Conservation (phyloP, 176 grass and related monocot species). For the Elymus sibiricus region DNA sequence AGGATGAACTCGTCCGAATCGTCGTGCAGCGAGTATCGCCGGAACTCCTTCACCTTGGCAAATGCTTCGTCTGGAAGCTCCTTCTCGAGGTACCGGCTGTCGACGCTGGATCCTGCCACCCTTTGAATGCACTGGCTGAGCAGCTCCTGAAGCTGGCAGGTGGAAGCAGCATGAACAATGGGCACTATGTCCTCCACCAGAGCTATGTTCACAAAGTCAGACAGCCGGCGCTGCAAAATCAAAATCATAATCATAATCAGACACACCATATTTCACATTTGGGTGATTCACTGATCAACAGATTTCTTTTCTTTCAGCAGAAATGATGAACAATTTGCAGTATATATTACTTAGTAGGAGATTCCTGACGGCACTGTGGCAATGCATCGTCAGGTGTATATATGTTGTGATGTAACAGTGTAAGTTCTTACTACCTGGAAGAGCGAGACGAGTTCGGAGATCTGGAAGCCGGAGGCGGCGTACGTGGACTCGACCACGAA, state of each 20-base stretch:
- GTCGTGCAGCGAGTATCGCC: background rate
- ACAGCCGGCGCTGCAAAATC: conserved; percentile 55
- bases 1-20: conserved; percentile 8
- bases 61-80: conserved; percentile 43
- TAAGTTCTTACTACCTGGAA: conserved; percentile 39
- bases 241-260: background rate
- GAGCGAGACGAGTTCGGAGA: conserved; percentile 64
- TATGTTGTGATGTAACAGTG: background rate
- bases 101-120: conserved; percentile 43
- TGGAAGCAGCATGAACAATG: conserved; percentile 50
- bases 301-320: background rate
- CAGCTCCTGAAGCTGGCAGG: conserved; percentile 46
- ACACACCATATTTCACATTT: background rate
- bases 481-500: conserved; percentile 68
- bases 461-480: conserved; percentile 64
- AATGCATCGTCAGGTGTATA: background rate
- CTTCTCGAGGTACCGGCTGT: conserved; percentile 58
- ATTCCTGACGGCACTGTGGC: background rate
- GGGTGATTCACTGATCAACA: background rate
- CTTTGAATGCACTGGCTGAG: conserved; percentile 44
- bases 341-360: background rate
- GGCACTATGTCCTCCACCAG: conserved; percentile 56
- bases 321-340: background rate
- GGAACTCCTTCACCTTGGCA: conserved; percentile 33
- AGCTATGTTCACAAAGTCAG: conserved; percentile 50